Conservation (phyloP, 768 basidiomycete species). For the Lentinula guzmanii region DNA sequence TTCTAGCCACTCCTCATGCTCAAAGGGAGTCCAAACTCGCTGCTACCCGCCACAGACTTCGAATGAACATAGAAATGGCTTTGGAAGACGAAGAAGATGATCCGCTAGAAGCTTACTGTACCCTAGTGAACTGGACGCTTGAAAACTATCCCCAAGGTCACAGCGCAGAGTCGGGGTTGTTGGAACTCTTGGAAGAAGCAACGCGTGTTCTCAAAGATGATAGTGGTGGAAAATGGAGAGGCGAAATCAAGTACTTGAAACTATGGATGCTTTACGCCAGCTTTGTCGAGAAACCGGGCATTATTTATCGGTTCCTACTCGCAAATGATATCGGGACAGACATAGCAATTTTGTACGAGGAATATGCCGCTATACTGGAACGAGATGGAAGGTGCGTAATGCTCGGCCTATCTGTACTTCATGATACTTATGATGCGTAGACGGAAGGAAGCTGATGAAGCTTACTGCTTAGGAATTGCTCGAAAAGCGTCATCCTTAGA, state of each 20-base stretch:
- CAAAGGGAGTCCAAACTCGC: constrained; percentile 68
- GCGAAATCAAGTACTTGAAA: constrained; percentile 83
- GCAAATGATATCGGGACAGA: constrained; percentile 86
- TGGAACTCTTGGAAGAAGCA: constrained; percentile 89
- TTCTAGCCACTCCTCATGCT: constrained; percentile 72
- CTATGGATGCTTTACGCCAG: constrained; percentile 93
- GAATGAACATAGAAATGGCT: constrained; percentile 68
- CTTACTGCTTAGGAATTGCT: constrained; percentile 84
- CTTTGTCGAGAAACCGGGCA: constrained; percentile 82
- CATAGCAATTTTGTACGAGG: constrained; percentile 84
- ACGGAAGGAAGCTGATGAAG: constrained; percentile 82
- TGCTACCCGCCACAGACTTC: constrained; percentile 56
- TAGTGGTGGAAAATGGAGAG: constrained; percentile 65
- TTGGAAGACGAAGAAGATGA: constrained; percentile 81
- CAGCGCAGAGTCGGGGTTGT: constrained; percentile 81
- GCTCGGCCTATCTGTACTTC: not conserved
- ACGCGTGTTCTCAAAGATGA: constrained; percentile 80
- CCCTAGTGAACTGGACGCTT: constrained; percentile 86
- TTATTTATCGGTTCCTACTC: constrained; percentile 87
- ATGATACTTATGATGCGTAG: constrained; percentile 30
- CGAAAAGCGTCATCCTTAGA: constrained; percentile 78
- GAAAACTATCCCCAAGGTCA: constrained; percentile 95
- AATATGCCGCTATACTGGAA: constrained; percentile 83
- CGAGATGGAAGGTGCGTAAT: constrained; percentile 64
- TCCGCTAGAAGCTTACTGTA: constrained; percentile 80